Conservation (phyloP, 1,284 basidiomycete genomes). For the Ganoderma sinense region DNA sequence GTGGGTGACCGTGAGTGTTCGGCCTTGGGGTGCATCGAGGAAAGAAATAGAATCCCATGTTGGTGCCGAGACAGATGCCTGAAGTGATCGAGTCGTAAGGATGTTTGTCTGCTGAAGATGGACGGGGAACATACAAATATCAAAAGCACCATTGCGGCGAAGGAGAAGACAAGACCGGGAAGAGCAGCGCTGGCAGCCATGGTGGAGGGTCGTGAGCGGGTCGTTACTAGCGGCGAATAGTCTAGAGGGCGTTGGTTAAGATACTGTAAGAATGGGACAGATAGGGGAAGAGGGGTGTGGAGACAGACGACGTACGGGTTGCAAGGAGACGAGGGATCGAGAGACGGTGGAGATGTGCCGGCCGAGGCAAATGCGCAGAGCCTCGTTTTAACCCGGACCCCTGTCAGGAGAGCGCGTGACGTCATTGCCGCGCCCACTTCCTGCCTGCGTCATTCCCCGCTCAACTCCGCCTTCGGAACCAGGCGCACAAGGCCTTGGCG, state of each 20-base stretch:
- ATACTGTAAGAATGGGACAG: constrained; percentile 9
- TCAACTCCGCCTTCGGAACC: background rate
- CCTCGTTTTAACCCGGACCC: constrained; percentile 7
- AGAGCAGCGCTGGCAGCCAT: constrained; percentile 51
- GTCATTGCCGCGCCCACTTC: constrained; percentile 17
- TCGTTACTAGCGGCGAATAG: constrained; percentile 4
- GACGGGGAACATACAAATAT: constrained; percentile 60
- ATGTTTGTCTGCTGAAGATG: background rate
- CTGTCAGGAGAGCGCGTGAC: constrained; percentile 10
- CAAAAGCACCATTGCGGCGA: constrained; percentile 71
- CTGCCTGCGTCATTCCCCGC: constrained; percentile 26
- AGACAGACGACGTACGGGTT: constrained; percentile 16
- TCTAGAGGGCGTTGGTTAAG: background rate
- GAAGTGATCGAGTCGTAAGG: constrained; percentile 8
- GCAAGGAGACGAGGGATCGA: constrained; percentile 14
- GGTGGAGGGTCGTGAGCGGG: constrained; percentile 18
- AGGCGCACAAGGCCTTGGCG: background rate
- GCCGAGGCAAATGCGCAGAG: background rate
- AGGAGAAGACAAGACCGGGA: constrained; percentile 59
- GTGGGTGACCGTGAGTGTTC: constrained; percentile 46
- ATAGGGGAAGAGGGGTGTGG: background rate
- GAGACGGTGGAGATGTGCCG: background rate
- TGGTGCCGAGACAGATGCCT: constrained; percentile 73
- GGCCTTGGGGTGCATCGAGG: constrained; percentile 49
- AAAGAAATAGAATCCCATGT: constrained; percentile 79